These are phyloP conservation scores for Hebeloma cylindrosporum DNA, from an alignment of 768 basidiomycete genomes.

Conservation along the genomic window DNA sequence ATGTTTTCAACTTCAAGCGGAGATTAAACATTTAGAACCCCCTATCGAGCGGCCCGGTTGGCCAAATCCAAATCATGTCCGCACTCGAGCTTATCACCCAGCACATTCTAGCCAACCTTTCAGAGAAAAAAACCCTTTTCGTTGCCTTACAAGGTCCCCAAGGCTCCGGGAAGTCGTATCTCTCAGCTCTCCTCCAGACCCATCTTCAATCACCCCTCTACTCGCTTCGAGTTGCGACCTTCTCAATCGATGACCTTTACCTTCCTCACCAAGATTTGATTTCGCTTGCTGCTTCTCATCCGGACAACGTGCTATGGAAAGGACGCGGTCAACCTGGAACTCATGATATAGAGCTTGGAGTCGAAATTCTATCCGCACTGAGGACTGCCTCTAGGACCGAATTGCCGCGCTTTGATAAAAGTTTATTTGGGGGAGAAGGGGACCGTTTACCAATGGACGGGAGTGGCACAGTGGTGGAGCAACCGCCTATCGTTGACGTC, in stretches of 20 bases:
- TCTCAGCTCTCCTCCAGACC: slow-evolving; percentile 57
- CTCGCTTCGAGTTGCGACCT: slow-evolving; percentile 54
- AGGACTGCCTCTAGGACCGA: slow-evolving; percentile 41
- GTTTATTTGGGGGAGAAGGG: slow-evolving; percentile 74
- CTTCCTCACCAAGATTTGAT: slow-evolving; percentile 65
- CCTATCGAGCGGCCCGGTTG: neutral
- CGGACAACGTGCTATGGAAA: slow-evolving; percentile 63
- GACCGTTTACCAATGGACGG: slow-evolving; percentile 60
- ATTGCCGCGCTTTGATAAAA: slow-evolving; percentile 89
- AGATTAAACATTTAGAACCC: slow-evolving; percentile 19
- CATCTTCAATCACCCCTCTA: slow-evolving; percentile 45
- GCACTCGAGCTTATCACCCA: slow-evolving; percentile 35
- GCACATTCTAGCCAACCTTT: slow-evolving; percentile 32
- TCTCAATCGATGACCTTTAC: slow-evolving; percentile 88
- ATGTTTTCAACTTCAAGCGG: slow-evolving; percentile 29
- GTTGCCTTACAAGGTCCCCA: slow-evolving; percentile 92
- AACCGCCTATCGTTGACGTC: slow-evolving; percentile 55
- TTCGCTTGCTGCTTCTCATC: slow-evolving; percentile 52
- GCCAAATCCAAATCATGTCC: slow-evolving; percentile 19
- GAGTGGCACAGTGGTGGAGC: slow-evolving; percentile 42
- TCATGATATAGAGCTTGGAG: slow-evolving; percentile 76
- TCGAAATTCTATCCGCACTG: slow-evolving; percentile 50
- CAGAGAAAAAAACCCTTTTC: slow-evolving; percentile 57
- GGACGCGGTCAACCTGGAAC: slow-evolving; percentile 95
- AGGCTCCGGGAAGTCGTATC: slow-evolving; percentile 89